Evolutionary conservation across 1,139 yeast species (phyloP).

Genomic region (Scheffersomyces parashehatae): DNA sequence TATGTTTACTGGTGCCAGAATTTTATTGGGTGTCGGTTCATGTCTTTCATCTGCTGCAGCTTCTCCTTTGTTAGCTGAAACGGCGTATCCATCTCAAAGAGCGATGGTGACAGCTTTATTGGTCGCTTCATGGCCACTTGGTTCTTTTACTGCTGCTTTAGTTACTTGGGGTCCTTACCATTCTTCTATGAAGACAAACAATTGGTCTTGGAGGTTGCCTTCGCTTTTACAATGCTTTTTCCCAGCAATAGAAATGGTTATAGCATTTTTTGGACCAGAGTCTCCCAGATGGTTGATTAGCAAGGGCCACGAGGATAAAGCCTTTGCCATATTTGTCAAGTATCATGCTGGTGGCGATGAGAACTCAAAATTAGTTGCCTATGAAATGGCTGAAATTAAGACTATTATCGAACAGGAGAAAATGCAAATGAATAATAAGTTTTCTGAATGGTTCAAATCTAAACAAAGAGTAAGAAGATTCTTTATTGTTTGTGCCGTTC

Average conservation of each 20-base stretch:
- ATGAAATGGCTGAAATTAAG: constrained; percentile 48
- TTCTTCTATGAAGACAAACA: constrained; percentile 13
- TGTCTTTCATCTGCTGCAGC: constrained; percentile 28
- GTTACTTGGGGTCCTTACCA: background rate
- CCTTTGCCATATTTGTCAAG: constrained; percentile 36
- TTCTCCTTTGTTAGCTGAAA: constrained; percentile 41
- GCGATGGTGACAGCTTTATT: constrained; percentile 15
- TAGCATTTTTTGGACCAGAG: constrained; percentile 50
- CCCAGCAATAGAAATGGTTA: constrained; percentile 25
- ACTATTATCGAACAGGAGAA: constrained; percentile 38
- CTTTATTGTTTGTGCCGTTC: constrained; percentile 34
- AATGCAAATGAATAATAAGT: constrained; percentile 22
- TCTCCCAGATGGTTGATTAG: constrained; percentile 57
- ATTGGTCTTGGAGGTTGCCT: constrained; percentile 47
- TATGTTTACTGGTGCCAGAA: constrained; percentile 13
- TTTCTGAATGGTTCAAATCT: constrained; percentile 35
- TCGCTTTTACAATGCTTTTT: constrained; percentile 44
- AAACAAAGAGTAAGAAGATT: constrained; percentile 46
- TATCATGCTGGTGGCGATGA: constrained; percentile 41
- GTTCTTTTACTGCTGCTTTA: constrained; percentile 9
- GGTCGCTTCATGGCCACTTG: constrained; percentile 17
- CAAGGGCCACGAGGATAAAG: constrained; percentile 36
- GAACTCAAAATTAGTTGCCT: constrained; percentile 37
- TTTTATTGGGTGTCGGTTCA: constrained; percentile 34
- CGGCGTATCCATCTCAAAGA: constrained; percentile 30